Percentiles rank a stretch among this genome's conserved stretches.
These are phyloP conservation scores for Teratosphaeria epicoccoides DNA, from an alignment of 2,329 filamentous ascomycete species.

Conservation along the genomic window DNA sequence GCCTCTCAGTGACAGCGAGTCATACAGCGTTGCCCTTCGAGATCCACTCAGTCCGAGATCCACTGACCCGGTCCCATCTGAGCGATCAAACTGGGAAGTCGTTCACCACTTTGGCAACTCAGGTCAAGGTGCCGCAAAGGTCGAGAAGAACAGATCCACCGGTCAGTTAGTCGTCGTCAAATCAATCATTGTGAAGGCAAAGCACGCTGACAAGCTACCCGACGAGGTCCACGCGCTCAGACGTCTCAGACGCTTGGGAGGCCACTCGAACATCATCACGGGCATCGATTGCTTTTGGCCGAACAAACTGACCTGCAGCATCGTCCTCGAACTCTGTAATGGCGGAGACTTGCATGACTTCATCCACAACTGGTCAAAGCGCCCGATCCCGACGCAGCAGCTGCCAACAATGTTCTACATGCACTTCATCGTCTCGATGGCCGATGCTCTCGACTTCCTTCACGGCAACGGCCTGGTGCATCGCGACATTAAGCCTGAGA, in stretches of 20 bases:
- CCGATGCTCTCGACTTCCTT: constrained; percentile 16
- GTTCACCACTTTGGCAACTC: background rate
- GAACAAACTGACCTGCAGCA: background rate
- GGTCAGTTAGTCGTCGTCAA: background rate
- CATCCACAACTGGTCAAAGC: background rate
- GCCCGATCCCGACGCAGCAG: background rate
- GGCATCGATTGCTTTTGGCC: background rate
- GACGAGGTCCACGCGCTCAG: background rate
- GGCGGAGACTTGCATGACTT: background rate
- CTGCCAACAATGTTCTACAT: constrained; percentile 10
- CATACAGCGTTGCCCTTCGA: background rate
- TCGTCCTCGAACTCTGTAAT: background rate
- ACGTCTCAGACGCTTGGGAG: background rate
- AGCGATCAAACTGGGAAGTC: too few relatives aligned
- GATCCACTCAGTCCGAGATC: background rate
- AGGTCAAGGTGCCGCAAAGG: background rate
- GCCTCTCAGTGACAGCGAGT: background rate
- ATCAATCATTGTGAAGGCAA: background rate
- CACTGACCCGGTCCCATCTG: too few relatives aligned
- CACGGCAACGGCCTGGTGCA: constrained; percentile 18
- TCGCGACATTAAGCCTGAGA: constrained; percentile 16
- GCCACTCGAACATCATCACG: background rate
- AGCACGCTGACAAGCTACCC: background rate
- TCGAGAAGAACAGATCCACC: background rate
- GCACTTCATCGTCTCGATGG: constrained; percentile 17